Evolutionary conservation across 306 rosid species (phyloP).

Genomic region (Adenanthera pavonina): DNA sequence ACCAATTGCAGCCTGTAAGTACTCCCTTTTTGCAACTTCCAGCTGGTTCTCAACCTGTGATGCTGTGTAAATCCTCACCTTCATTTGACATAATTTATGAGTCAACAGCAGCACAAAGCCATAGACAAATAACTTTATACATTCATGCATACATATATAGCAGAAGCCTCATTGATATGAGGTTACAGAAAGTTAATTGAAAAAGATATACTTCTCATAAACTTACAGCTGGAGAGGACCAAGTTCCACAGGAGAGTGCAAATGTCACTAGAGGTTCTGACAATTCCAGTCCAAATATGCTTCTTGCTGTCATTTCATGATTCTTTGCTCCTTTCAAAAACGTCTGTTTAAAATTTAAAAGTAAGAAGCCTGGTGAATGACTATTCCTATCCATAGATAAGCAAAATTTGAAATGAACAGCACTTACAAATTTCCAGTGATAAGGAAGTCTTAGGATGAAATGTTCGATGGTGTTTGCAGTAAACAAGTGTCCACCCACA

Average conservation of each 20-base stretch:
- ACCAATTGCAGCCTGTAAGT: conserved; percentile 81
- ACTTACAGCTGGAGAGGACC: conserved; percentile 99
- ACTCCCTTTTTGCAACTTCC: conserved; percentile 87
- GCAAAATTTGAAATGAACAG: conserved; percentile 41
- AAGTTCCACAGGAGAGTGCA: conserved; percentile 96
- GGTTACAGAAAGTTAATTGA: neutral
- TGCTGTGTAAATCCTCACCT: conserved; percentile 96
- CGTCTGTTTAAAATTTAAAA: conserved; percentile 51
- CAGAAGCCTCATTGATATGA: neutral
- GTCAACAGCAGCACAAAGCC: conserved; percentile 22
- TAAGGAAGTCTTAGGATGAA: conserved; percentile 90
- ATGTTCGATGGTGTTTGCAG: conserved; percentile 88
- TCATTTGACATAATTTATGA: conserved; percentile 42
- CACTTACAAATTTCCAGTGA: conserved; percentile 87
- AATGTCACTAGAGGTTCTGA: conserved; percentile 96
- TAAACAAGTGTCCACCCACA: conserved; percentile 81
- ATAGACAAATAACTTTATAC: neutral
- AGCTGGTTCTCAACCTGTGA: conserved; percentile 82
- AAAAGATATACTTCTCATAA: conserved; percentile 7
- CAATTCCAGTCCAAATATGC: conserved; percentile 75
- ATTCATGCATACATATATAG: neutral
- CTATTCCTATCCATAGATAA: conserved; percentile 29
- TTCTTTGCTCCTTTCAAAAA: conserved; percentile 66
- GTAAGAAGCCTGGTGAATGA: conserved; percentile 34
- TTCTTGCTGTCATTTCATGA: conserved; percentile 75